phyloP scores from a whole-genome alignment of 2,329 filamentous ascomycete species.

The Monascus ruber region DNA sequence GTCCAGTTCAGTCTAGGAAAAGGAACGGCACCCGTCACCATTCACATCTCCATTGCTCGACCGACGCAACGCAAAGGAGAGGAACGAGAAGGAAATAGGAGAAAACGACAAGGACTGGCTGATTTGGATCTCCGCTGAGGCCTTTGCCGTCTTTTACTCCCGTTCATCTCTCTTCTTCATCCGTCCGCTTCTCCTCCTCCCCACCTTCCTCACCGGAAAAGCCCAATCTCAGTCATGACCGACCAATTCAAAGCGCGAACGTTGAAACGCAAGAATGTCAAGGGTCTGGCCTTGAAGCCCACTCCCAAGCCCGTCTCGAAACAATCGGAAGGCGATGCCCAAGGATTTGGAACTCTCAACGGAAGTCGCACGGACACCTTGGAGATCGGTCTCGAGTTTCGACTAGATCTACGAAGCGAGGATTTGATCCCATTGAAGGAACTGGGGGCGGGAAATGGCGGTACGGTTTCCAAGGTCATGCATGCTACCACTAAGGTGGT shows the following conservation, averaged over 20 bases:
- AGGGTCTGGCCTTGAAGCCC: constrained; percentile 79
- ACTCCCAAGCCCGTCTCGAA: constrained; percentile 58
- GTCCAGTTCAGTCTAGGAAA: too few relatives aligned
- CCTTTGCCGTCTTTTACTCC: background rate
- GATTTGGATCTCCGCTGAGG: too few relatives aligned
- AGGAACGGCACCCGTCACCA: too few relatives aligned
- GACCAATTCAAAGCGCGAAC: constrained; percentile 58
- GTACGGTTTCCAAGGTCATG: constrained; percentile 95
- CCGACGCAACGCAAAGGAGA: too few relatives aligned
- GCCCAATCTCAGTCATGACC: constrained; percentile 33
- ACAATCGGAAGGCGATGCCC: constrained; percentile 60
- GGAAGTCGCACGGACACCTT: constrained; percentile 58
- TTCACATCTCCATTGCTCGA: too few relatives aligned
- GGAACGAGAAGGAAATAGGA: too few relatives aligned
- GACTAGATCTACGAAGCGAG: constrained; percentile 79
- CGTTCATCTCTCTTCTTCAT: background rate
- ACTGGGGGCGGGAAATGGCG: constrained; percentile 88
- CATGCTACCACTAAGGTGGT: constrained; percentile 88
- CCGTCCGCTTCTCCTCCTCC: constrained; percentile 6
- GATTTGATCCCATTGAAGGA: constrained; percentile 91
- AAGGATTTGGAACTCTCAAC: constrained; percentile 47
- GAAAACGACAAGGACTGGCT: too few relatives aligned
- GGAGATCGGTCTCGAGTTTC: constrained; percentile 96
- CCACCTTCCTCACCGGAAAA: constrained; percentile 5
- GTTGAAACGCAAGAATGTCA: constrained; percentile 98